phyloP scores from a whole-genome alignment of 2,329 filamentous ascomycete species.

The Xylaria sp. region DNA sequence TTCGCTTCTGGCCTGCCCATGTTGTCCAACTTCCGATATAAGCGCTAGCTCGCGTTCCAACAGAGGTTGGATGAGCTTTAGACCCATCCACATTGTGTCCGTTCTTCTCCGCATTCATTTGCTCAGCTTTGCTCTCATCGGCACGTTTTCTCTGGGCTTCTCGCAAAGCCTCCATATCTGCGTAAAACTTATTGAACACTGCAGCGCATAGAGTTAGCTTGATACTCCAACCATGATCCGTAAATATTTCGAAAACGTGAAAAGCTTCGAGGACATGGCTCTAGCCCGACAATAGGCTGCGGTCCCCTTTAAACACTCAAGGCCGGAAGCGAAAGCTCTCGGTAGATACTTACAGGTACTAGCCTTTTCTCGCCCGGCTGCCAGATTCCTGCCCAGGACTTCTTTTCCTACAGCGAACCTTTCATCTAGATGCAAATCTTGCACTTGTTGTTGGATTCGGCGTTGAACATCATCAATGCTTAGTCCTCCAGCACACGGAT shows the following conservation, averaged over 20 bases:
- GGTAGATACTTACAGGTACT: conserved; percentile 63
- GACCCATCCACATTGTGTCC: conserved; percentile 51
- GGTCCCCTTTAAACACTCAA: not conserved
- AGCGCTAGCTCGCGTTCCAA: conserved; percentile 67
- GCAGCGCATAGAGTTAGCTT: conserved; percentile 5
- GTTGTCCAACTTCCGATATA: conserved; percentile 76
- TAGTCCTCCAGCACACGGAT: conserved; percentile 92
- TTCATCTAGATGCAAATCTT: conserved; percentile 93
- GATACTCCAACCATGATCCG: not conserved
- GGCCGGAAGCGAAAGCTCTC: not conserved
- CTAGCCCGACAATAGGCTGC: not conserved
- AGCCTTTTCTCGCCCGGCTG: conserved; percentile 87
- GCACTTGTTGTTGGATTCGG: conserved; percentile 88
- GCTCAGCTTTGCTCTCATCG: conserved; percentile 62
- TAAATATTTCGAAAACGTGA: too few relatives aligned
- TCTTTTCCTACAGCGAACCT: conserved; percentile 85
- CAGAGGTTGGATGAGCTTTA: conserved; percentile 61
- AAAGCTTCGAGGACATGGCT: not conserved
- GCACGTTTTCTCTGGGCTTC: conserved; percentile 75
- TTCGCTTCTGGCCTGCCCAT: conserved; percentile 81
- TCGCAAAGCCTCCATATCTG: conserved; percentile 85
- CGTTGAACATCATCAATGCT: conserved; percentile 95
- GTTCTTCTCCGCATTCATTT: conserved; percentile 44
- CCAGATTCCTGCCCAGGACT: conserved; percentile 87
- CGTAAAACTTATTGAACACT: conserved; percentile 86